These are phyloP conservation scores for Gastrodia elata DNA, from an alignment of 106 monocot species.

Conservation along the genomic window DNA sequence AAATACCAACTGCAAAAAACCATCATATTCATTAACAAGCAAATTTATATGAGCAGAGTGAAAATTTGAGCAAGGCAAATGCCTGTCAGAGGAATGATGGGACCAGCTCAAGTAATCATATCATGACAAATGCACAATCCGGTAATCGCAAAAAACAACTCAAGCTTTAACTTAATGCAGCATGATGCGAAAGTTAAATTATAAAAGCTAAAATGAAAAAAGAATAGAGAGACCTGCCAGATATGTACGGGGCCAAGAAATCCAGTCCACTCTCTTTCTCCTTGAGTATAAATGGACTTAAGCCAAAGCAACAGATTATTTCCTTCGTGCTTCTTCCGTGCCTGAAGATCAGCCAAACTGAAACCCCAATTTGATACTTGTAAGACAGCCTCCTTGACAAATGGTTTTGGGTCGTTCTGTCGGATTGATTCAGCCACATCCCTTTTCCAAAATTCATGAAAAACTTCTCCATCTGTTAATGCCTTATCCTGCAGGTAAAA, in stretches of 20 bases:
- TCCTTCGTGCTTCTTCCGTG: constrained; percentile 55
- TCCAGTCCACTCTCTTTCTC: constrained; percentile 69
- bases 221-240: constrained; percentile 66
- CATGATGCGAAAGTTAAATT: neutral
- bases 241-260: constrained; percentile 95
- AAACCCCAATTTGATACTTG: constrained; percentile 97
- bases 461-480: constrained; percentile 39
- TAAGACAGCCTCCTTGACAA: constrained; percentile 79
- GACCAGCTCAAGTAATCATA: neutral
- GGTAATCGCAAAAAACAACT: neutral
- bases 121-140: neutral
- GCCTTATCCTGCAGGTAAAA: constrained; percentile 58
- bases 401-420: constrained; percentile 60
- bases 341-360: constrained; percentile 73
- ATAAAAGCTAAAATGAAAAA: neutral
- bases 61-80: neutral
- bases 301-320: constrained; percentile 52
- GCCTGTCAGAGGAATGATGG: neutral
- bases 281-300: constrained; percentile 52
- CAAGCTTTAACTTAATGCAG: neutral
- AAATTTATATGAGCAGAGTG: neutral
- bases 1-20: neutral
- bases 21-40: neutral
- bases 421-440: constrained; percentile 85
- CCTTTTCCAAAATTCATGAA: constrained; percentile 78